Evolutionary conservation across 768 basidiomycete genomes (phyloP), one percentile per base, ranked within the genome.

Genomic region (Mycena amicta): DNA sequence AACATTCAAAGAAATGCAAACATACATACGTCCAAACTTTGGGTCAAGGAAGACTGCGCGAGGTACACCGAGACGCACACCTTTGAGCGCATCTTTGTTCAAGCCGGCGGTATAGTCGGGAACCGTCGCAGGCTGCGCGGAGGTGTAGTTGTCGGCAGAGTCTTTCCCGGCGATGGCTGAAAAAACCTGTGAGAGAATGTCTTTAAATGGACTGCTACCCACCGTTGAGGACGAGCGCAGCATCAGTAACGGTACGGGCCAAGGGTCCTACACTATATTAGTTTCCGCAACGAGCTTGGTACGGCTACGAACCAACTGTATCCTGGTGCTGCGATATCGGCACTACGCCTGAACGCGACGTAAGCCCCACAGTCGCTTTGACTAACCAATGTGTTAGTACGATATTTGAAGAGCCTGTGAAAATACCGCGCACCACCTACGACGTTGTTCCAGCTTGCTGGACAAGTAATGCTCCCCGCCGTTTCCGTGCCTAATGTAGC

Each of bases 391-490:
- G n/a, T n/a, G n/a, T n/a, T n/a, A n/a, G n/a, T n/a, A n/a, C n/a
- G n/a, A n/a, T n/a, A n/a, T n/a, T n/a, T n/a, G n/a, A n/a, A n/a
- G n/a, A n/a, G n/a, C n/a, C n/a, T n/a, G n/a, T n/a, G n/a, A n/a
- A n/a, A n/a, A n/a, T n/a, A n/a, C n/a, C n/a, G n/a, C n/a, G n/a
- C n/a, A n/a, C n/a, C n/a, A n/a, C 78, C 76, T 8, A 75, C 80
- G 8, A 82, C 55, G 41, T 80, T 80, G 55, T 77, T 79, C 22
- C 62, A 55, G 49, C 72, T 74, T 41, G 74, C 71, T 0, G 82
- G 82, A 15, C 69, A 77, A 29, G 77, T 67, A 56, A 83, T 83
- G 15, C 77, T 78, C n/a, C 83, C 82, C 50, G 79, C 74, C 5
- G 77, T 82, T 64, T 82, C 82, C 0, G 77, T 74, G 13, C 82